Conservation (phyloP, 352 stramenopile genomes). For the Phytophthora syringae region DNA sequence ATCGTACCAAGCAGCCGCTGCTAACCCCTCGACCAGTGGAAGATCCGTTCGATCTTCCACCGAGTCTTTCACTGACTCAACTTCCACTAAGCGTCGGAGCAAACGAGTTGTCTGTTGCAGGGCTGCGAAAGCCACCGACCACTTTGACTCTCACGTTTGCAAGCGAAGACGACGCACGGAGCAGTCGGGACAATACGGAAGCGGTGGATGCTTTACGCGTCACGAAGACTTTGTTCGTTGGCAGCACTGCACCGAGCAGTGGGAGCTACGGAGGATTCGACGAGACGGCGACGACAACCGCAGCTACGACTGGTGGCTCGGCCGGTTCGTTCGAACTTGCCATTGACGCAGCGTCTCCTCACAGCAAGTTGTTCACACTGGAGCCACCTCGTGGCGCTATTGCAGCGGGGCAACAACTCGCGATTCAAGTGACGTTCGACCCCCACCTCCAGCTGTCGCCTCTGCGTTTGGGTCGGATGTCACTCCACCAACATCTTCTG, state of each 20-base stretch:
- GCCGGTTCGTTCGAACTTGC: conserved; percentile 66
- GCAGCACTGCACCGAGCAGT: conserved; percentile 44
- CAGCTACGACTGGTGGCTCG: conserved; percentile 4
- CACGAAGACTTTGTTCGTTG: conserved; percentile 51
- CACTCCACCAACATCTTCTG: conserved; percentile 12
- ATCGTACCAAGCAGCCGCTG: conserved; percentile 16
- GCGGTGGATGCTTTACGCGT: conserved; percentile 5
- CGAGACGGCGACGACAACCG: conserved; percentile 9
- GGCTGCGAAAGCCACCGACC: conserved; percentile 51
- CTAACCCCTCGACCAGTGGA: conserved; percentile 43
- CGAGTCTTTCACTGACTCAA: conserved; percentile 43
- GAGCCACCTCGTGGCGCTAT: conserved; percentile 74
- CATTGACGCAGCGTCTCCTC: conserved; percentile 56
- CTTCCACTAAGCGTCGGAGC: conserved; percentile 17
- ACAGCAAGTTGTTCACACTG: conserved; percentile 70
- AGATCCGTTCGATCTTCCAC: conserved; percentile 75
- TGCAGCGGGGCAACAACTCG: conserved; percentile 55
- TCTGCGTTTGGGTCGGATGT: conserved; percentile 12
- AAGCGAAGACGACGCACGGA: conserved; percentile 16
- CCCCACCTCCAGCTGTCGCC: conserved; percentile 19
- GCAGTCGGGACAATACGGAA: conserved; percentile 20
- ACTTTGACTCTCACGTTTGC: conserved; percentile 57
- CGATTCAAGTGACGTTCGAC: conserved; percentile 63
- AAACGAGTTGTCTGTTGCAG: conserved; percentile 31
- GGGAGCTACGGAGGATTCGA: conserved; percentile 29